Conservation (phyloP, 305 asterid species). For the Petunia hybrid region DNA sequence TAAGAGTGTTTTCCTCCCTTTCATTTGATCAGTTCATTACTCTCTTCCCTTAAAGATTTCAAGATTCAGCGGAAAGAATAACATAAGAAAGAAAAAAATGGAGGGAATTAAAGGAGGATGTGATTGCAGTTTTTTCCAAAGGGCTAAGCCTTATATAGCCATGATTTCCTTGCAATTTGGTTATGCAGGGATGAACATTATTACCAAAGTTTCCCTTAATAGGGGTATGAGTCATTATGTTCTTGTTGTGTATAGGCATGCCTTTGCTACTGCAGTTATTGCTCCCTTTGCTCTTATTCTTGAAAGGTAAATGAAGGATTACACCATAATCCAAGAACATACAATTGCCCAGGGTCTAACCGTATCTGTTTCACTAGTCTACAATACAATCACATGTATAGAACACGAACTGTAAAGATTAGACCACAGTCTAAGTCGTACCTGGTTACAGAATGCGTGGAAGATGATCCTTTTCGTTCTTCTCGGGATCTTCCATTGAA, state of each 20-base stretch:
- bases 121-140: conserved; percentile 49
- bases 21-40: neutral
- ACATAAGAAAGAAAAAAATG: conserved; percentile 44
- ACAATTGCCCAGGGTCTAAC: too few relatives aligned
- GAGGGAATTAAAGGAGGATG: conserved; percentile 58
- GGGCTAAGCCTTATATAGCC: conserved; percentile 83
- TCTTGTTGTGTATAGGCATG: conserved; percentile 79
- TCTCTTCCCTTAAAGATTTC: neutral
- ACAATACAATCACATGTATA: too few relatives aligned
- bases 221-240: conserved; percentile 92
- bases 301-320: too few relatives aligned
- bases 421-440: too few relatives aligned
- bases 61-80: too few relatives aligned
- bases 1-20: conserved; percentile 65
- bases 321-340: too few relatives aligned
- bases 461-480: too few relatives aligned
- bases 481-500: too few relatives aligned
- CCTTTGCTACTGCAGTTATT: conserved; percentile 80
- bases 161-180: conserved; percentile 83
- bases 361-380: too few relatives aligned
- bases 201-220: conserved; percentile 80
- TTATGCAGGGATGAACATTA: conserved; percentile 86
- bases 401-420: too few relatives aligned
- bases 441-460: too few relatives aligned
- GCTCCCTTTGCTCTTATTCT: conserved; percentile 82